Percentiles rank a stretch among this genome's conserved stretches.
Conservation (phyloP, 345 rosid genomes). For the Euclidium syriacum region DNA sequence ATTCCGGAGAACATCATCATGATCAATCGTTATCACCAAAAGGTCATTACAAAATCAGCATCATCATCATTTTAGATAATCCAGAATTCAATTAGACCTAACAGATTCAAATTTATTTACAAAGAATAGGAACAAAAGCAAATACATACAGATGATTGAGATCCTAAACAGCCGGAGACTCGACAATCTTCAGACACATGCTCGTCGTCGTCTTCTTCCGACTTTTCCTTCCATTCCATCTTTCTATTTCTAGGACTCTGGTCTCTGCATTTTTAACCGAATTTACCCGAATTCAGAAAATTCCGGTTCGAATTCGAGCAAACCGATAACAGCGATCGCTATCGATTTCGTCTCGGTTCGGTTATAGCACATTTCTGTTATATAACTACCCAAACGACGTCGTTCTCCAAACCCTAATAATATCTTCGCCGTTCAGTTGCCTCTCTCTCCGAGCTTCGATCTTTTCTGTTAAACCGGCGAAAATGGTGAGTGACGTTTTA, state of each 20-base stretch:
- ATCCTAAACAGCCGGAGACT: constrained; percentile 23
- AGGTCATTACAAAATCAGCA: not conserved
- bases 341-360: not conserved
- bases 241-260: constrained; percentile 25
- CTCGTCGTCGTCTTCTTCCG: not conserved
- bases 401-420: constrained; percentile 6
- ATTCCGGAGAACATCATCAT: not conserved
- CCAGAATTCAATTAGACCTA: not conserved
- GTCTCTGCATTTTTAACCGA: not conserved
- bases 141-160: not conserved
- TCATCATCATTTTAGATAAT: not conserved
- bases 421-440: too few species aligned
- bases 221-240: not conserved
- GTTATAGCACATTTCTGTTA: too few species aligned
- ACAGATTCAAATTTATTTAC: not conserved
- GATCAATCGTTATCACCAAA: not conserved
- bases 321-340: not conserved
- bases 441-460: too few species aligned
- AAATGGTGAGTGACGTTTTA: not conserved
- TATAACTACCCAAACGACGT: too few species aligned
- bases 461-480: not conserved
- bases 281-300: not conserved
- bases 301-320: not conserved
- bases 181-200: constrained; percentile 6
- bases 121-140: not conserved